phyloP scores from a whole-genome alignment of 306 rosid species.

The Prunus mira region DNA sequence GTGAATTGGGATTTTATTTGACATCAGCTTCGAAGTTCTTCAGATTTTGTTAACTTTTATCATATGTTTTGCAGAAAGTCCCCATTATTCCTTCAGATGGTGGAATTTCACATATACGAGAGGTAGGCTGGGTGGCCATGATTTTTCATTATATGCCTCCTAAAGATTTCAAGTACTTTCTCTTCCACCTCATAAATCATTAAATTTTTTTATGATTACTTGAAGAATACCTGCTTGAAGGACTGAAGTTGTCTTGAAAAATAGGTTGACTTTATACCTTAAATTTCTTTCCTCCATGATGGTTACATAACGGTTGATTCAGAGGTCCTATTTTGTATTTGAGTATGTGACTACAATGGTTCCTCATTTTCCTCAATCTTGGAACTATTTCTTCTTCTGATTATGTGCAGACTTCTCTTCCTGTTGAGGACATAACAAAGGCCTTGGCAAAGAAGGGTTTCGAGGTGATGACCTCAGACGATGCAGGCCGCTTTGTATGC shows the following conservation, averaged over 20 bases:
- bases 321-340: neutral
- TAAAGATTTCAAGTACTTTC: slow-evolving; percentile 1
- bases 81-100: slow-evolving; percentile 84
- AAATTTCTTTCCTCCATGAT: slow-evolving; percentile 13
- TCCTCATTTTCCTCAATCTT: neutral
- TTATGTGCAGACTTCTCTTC: slow-evolving; percentile 68
- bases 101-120: slow-evolving; percentile 46
- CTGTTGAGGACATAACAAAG: slow-evolving; percentile 75
- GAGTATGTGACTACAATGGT: neutral
- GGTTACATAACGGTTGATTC: neutral
- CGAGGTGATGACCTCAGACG: slow-evolving; percentile 82
- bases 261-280: slow-evolving; percentile 11
- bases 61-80: slow-evolving; percentile 62
- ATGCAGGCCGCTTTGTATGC: slow-evolving; percentile 97
- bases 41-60: slow-evolving; percentile 15
- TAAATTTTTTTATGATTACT: neutral
- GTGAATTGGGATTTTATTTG: neutral
- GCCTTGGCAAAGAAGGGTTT: slow-evolving; percentile 69
- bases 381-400: slow-evolving; percentile 7
- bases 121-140: slow-evolving; percentile 47
- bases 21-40: slow-evolving; percentile 8
- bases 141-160: neutral
- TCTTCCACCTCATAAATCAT: slow-evolving; percentile 8
- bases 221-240: slow-evolving; percentile 1
- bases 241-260: neutral